These are phyloP conservation scores for Annulohypoxylon truncatum DNA, from an alignment of 2,329 filamentous ascomycete species.

Conservation along the genomic window DNA sequence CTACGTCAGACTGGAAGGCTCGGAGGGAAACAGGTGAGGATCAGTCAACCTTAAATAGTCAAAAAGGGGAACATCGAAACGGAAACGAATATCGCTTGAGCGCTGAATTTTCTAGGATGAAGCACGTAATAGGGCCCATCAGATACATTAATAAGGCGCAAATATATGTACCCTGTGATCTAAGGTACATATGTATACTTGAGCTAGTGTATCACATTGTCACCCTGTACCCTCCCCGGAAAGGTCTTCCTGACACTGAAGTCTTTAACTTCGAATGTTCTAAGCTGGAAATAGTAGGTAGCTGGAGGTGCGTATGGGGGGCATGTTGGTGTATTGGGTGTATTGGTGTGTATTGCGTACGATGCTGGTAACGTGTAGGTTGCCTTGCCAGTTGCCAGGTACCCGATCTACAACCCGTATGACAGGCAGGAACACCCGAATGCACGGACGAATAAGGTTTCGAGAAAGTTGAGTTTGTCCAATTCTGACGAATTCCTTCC, in stretches of 20 bases:
- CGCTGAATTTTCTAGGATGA: conserved; percentile 33
- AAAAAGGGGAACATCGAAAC: conserved; percentile 14
- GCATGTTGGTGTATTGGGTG: background rate
- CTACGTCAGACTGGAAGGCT: conserved; percentile 23
- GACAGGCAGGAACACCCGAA: conserved; percentile 41
- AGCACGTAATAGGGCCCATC: conserved; percentile 42
- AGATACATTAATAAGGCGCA: conserved; percentile 37
- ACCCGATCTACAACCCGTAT: conserved; percentile 40
- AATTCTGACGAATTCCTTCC: conserved; percentile 35
- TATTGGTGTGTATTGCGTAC: background rate
- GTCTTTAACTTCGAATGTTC: conserved; percentile 21
- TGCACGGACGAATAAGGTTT: conserved; percentile 37
- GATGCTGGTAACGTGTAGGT: conserved; percentile 4
- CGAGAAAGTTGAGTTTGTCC: conserved; percentile 36
- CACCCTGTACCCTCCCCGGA: conserved; percentile 29
- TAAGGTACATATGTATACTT: conserved; percentile 23
- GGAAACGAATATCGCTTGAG: conserved; percentile 32
- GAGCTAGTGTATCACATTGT: conserved; percentile 34
- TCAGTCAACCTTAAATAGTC: conserved; percentile 36
- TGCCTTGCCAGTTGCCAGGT: conserved; percentile 39
- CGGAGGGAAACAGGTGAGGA: conserved; percentile 17
- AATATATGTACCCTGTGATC: conserved; percentile 33
- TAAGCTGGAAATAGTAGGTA: conserved; percentile 32
- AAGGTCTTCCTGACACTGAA: conserved; percentile 11
- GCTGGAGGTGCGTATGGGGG: conserved; percentile 3